Percentiles rank a stretch among this genome's conserved stretches.
phyloP scores from a whole-genome alignment of 352 stramenopile species.

The Pythium aquatile region DNA sequence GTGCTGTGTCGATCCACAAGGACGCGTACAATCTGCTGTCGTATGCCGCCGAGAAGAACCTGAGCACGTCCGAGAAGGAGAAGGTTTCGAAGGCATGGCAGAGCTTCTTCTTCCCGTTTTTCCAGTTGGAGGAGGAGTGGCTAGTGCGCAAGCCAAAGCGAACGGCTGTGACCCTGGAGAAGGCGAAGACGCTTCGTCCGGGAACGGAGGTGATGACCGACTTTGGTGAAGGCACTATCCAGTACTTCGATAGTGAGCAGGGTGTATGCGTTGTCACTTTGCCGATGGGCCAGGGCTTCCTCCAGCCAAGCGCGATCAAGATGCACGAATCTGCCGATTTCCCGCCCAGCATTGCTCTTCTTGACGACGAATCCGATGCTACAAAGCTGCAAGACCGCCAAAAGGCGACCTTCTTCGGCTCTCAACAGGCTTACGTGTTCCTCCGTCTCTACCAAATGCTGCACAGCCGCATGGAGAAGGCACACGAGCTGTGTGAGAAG shows the following conservation, averaged over 20 bases:
- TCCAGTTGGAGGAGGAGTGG: constrained; percentile 81
- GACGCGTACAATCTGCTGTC: constrained; percentile 76
- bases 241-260: constrained; percentile 68
- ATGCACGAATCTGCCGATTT: constrained; percentile 78
- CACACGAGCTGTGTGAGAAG: constrained; percentile 83
- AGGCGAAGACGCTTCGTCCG: constrained; percentile 57
- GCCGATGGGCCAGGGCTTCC: constrained; percentile 60
- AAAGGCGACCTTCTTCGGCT: constrained; percentile 71
- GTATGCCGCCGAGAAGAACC: constrained; percentile 81
- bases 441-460: constrained; percentile 89
- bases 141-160: constrained; percentile 74
- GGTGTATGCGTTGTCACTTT: constrained; percentile 68
- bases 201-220: constrained; percentile 78
- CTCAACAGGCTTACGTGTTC: constrained; percentile 87
- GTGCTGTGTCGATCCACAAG: constrained; percentile 81
- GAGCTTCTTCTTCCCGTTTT: constrained; percentile 83
- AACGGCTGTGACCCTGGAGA: constrained; percentile 60
- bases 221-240: constrained; percentile 80
- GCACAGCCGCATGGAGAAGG: constrained; percentile 79
- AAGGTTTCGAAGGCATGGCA: constrained; percentile 86
- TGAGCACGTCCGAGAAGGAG: constrained; percentile 78
- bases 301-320: constrained; percentile 73
- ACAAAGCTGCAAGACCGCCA: constrained; percentile 37
- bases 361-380: constrained; percentile 63
- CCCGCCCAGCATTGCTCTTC: constrained; percentile 53